A percentile compares a stretch with the other conserved stretches of the same genome.
Conservation (phyloP, 2,329 filamentous ascomycete species). For the Paecilomyces sp. region DNA sequence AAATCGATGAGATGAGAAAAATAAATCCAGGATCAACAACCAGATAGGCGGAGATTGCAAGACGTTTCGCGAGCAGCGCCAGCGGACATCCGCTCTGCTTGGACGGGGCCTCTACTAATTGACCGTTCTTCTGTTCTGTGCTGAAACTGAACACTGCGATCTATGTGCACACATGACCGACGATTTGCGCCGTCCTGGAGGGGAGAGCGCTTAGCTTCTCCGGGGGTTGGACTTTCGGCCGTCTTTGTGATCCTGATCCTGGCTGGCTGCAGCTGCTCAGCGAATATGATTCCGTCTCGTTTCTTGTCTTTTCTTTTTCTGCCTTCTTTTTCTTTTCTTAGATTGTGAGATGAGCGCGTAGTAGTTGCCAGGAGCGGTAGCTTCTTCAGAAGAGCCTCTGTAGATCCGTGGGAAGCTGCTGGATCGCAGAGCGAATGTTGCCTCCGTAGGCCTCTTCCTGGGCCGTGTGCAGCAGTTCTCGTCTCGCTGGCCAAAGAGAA, state of each 20-base stretch:
- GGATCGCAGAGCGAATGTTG: background rate
- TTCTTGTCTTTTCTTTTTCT: background rate
- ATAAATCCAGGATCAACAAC: background rate
- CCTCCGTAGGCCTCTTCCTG: background rate
- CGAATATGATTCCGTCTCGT: background rate
- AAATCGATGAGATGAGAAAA: background rate
- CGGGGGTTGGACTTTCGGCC: conserved; percentile 1
- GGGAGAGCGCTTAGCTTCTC: conserved; percentile 15
- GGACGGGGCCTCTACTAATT: background rate
- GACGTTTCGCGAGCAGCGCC: background rate
- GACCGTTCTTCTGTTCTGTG: conserved; percentile 1
- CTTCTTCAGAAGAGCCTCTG: background rate
- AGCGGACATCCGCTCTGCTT: background rate
- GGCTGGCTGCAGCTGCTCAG: conserved; percentile 1
- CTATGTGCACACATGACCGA: conserved; percentile 26
- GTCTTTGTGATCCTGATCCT: background rate
- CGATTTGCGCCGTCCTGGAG: conserved; percentile 13
- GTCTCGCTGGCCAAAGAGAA: background rate
- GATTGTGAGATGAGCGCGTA: background rate
- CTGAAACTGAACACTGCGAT: conserved; percentile 11
- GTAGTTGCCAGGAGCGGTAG: background rate
- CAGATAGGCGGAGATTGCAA: background rate
- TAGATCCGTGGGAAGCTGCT: background rate
- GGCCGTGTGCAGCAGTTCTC: background rate
- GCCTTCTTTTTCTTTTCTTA: background rate